Percentiles rank a stretch among this genome's conserved stretches.
Evolutionary conservation across 495 filamentous ascomycete species (phyloP).

Genomic region (Sabuloglossum arenarium): DNA sequence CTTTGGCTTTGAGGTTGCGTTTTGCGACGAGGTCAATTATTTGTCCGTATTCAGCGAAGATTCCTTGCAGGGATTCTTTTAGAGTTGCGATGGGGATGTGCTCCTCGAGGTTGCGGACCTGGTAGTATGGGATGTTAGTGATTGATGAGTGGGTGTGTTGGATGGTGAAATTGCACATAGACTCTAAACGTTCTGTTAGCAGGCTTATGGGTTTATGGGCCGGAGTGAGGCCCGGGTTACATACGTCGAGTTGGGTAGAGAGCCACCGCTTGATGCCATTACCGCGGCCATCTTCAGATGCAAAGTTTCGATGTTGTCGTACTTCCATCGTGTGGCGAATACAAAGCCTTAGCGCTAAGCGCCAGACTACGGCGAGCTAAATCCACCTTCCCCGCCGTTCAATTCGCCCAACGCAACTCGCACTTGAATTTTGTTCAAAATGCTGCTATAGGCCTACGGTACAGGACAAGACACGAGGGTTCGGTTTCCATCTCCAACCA

Average conservation of each 20-base stretch:
- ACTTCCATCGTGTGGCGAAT: no score
- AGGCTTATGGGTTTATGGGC: not conserved
- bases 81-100: conserved; percentile 63
- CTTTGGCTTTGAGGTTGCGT: conserved; percentile 76
- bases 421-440: no score
- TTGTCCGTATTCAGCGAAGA: conserved; percentile 82
- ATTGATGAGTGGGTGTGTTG: not conserved
- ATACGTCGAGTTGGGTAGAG: not conserved
- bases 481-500: no score
- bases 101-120: conserved; percentile 89
- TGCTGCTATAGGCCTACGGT: no score
- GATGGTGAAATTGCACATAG: not conserved
- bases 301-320: no score
- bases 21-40: conserved; percentile 88
- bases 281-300: not conserved
- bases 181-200: not conserved
- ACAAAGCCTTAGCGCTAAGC: no score
- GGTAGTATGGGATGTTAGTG: not conserved
- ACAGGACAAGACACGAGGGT: no score
- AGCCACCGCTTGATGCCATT: not conserved
- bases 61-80: conserved; percentile 48
- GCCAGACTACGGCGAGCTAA: no score
- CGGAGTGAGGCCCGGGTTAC: not conserved
- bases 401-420: no score
- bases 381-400: no score